These are phyloP conservation scores for Ogataea haglerorum DNA, from an alignment of 805 yeast species.

Conservation along the genomic window DNA sequence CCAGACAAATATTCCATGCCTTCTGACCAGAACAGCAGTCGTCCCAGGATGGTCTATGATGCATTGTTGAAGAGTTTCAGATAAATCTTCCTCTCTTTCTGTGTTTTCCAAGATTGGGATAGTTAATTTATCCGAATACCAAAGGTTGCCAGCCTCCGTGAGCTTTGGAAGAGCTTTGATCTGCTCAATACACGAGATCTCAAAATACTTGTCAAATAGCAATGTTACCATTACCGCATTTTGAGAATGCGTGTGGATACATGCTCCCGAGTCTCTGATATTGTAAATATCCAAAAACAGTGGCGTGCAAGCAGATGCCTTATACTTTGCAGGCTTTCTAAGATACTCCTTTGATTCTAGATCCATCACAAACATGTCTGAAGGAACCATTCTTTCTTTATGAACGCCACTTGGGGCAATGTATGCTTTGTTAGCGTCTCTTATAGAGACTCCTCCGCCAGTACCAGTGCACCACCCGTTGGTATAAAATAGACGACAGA, in stretches of 20 bases:
- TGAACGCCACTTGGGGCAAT: conserved; percentile 97
- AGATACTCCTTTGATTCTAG: conserved; percentile 48
- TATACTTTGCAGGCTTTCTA: conserved; percentile 60
- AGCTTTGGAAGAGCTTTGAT: conserved; percentile 85
- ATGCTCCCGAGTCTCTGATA: conserved; percentile 77
- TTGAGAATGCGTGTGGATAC: conserved; percentile 93
- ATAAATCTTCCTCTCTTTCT: conserved; percentile 82
- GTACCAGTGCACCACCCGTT: conserved; percentile 95
- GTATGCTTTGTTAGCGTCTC: conserved; percentile 54
- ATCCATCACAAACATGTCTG: conserved; percentile 76
- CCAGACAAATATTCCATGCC: conserved; percentile 98
- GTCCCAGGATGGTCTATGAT: conserved; percentile 70
- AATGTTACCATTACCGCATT: conserved; percentile 79
- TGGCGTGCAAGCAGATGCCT: conserved; percentile 95
- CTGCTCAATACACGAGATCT: conserved; percentile 80
- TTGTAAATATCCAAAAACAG: conserved; percentile 69
- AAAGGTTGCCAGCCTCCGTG: conserved; percentile 62
- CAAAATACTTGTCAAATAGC: conserved; percentile 66
- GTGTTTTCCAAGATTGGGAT: conserved; percentile 92
- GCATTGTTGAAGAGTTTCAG: conserved; percentile 60
- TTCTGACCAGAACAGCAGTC: conserved; percentile 82
- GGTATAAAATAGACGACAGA: conserved; percentile 71
- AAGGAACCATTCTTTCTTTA: conserved; percentile 80
- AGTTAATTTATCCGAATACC: conserved; percentile 67
- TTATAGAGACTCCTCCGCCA: conserved; percentile 89